Evolutionary conservation across 768 basidiomycete genomes (phyloP).

Genomic region (Russula foetens): DNA sequence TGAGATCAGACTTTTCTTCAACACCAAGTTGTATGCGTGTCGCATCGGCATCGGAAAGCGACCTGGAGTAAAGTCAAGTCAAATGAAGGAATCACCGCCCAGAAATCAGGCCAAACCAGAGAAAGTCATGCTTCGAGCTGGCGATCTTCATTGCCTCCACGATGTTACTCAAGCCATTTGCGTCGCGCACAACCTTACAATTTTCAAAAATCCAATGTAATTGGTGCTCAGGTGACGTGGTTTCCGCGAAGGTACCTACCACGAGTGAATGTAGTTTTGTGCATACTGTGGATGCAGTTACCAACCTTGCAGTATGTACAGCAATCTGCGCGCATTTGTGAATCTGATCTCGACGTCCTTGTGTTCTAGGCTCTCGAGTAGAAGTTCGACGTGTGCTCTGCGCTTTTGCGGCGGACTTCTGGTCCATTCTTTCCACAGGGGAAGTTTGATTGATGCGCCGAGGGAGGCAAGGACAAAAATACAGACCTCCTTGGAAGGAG

Average conservation of each 20-base stretch:
- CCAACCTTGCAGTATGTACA: slow-evolving; percentile 89
- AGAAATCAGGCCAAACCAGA: slow-evolving; percentile 43
- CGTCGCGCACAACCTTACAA: slow-evolving; percentile 73
- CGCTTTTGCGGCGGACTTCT: slow-evolving; percentile 52
- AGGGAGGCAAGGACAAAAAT: neutral
- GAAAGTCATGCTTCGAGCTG: slow-evolving; percentile 73
- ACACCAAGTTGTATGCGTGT: slow-evolving; percentile 60
- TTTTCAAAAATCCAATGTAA: slow-evolving; percentile 95
- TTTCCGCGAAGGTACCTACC: slow-evolving; percentile 84
- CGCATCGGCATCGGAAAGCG: slow-evolving; percentile 67
- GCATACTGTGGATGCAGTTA: neutral
- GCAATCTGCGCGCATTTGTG: slow-evolving; percentile 75
- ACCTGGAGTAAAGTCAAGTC: slow-evolving; percentile 34
- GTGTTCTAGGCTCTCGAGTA: slow-evolving; percentile 85
- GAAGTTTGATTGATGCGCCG: slow-evolving; percentile 10
- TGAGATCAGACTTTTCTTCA: slow-evolving; percentile 65
- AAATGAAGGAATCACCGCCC: neutral
- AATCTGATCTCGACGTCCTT: slow-evolving; percentile 78
- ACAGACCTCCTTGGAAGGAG: slow-evolving; percentile 68
- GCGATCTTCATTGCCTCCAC: slow-evolving; percentile 89
- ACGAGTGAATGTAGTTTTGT: slow-evolving; percentile 2
- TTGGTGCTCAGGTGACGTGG: slow-evolving; percentile 88
- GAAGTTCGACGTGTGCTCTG: slow-evolving; percentile 64
- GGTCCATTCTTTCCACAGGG: slow-evolving; percentile 63
- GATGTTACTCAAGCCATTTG: slow-evolving; percentile 76